phyloP scores from a whole-genome alignment of 2,329 filamentous ascomycete species.

The Orbilia oligospora region DNA sequence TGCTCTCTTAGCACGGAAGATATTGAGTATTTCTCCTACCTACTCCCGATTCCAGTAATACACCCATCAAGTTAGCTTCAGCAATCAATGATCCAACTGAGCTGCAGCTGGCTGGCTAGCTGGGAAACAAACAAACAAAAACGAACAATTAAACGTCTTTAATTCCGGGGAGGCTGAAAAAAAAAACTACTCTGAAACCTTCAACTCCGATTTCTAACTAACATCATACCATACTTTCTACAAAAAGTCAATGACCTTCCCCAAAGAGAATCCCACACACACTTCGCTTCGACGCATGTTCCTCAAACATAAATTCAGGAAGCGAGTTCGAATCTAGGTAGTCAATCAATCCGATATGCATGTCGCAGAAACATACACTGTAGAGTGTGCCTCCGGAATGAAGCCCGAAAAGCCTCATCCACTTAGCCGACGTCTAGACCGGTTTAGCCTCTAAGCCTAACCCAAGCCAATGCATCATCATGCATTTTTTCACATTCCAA shows the following conservation, averaged over 20 bases:
- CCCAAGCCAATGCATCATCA: constrained; percentile 20
- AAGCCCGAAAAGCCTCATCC: constrained; percentile 1
- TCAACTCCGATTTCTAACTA: background rate
- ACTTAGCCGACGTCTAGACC: constrained; percentile 20
- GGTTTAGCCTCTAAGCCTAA: constrained; percentile 9
- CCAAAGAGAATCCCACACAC: background rate
- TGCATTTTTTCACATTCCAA: constrained; percentile 14
- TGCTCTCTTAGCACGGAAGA: constrained; percentile 26
- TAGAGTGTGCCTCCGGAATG: too few relatives aligned
- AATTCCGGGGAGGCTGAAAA: constrained; percentile 21
- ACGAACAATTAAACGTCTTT: background rate
- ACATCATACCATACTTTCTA: background rate
- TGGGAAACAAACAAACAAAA: too few relatives aligned
- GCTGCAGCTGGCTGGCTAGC: too few relatives aligned
- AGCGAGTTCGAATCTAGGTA: constrained; percentile 4
- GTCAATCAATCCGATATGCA: background rate
- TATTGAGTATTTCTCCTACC: constrained; percentile 40
- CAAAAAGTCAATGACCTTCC: constrained; percentile 23
- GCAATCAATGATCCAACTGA: too few relatives aligned
- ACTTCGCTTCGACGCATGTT: constrained; percentile 59
- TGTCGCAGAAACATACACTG: constrained; percentile 12
- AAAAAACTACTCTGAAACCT: constrained; percentile 29
- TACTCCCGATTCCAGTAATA: constrained; percentile 42
- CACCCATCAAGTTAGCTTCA: too few relatives aligned
- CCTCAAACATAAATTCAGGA: constrained; percentile 32